Evolutionary conservation across 139 green algal genomes (phyloP).

Genomic region (Coelastrella sp.): DNA sequence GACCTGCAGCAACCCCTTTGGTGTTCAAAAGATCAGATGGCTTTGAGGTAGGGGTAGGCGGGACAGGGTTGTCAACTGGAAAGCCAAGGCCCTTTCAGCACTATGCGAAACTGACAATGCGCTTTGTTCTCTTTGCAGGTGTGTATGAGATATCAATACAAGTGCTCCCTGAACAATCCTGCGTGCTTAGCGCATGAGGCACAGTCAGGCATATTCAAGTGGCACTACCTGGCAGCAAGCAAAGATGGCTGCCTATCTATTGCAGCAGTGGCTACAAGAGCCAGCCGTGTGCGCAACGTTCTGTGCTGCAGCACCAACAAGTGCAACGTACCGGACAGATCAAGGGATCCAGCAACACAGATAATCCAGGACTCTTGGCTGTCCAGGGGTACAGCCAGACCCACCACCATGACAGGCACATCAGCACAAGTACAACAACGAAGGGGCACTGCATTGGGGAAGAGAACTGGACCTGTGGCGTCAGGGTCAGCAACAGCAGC

Average conservation of each 20-base stretch:
- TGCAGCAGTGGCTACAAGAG: neutral
- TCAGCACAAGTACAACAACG: neutral
- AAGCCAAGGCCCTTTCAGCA: neutral
- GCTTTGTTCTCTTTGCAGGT: neutral
- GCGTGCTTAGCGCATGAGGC: neutral
- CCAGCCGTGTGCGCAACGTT: neutral
- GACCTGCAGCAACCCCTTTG: conserved; percentile 12
- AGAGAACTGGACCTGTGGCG: neutral
- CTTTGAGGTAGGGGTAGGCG: neutral
- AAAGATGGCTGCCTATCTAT: neutral
- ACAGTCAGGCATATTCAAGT: neutral
- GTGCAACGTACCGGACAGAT: conserved; percentile 8
- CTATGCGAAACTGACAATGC: no score
- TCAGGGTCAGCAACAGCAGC: no score
- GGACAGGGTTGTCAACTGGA: neutral
- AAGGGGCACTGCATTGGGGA: neutral
- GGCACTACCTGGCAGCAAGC: neutral
- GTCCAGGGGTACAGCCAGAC: neutral
- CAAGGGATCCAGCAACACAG: neutral
- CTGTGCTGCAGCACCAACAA: neutral
- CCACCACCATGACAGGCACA: neutral
- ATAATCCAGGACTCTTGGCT: neutral
- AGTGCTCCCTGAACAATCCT: neutral
- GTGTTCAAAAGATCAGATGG: neutral
- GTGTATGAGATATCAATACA: conserved; percentile 36